These are phyloP conservation scores for Ammopiptanthus mongolicus DNA, from an alignment of 306 rosid species.

Conservation along the genomic window DNA sequence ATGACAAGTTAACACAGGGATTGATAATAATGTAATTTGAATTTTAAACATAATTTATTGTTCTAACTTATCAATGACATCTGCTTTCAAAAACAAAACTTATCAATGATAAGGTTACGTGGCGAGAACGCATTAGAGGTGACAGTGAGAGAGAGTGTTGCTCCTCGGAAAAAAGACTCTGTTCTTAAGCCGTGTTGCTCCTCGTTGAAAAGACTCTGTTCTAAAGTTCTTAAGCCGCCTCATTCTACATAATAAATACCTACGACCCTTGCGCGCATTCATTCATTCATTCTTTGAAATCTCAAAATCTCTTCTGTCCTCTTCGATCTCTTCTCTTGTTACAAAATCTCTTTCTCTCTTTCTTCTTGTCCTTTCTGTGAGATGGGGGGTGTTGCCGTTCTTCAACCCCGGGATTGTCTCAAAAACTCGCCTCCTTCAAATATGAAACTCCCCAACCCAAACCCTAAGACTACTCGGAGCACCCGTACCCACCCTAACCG, in stretches of 20 bases:
- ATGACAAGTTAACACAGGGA: no score
- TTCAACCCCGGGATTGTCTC: conserved; percentile 34
- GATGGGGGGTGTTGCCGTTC: conserved; percentile 43
- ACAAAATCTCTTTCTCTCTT: background rate
- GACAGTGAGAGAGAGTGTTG: background rate
- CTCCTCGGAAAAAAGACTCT: no score
- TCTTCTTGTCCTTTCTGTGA: background rate
- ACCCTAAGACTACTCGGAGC: conserved; percentile 3
- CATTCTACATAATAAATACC: background rate
- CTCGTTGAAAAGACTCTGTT: no score
- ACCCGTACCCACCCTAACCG: background rate
- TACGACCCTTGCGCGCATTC: no score
- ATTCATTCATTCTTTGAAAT: no score
- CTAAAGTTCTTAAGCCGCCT: background rate
- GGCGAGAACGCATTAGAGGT: background rate
- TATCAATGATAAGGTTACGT: background rate
- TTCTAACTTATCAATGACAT: no score
- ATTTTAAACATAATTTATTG: no score
- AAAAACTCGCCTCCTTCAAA: background rate
- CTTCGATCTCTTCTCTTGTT: no score
- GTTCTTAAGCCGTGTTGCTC: no score
- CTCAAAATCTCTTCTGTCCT: no score
- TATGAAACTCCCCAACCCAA: background rate
- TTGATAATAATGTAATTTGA: no score
- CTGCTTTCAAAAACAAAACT: no score